Base-by-base conservation (phyloP, 176 grass and related monocot species). In the Oryza officinalis region DNA sequence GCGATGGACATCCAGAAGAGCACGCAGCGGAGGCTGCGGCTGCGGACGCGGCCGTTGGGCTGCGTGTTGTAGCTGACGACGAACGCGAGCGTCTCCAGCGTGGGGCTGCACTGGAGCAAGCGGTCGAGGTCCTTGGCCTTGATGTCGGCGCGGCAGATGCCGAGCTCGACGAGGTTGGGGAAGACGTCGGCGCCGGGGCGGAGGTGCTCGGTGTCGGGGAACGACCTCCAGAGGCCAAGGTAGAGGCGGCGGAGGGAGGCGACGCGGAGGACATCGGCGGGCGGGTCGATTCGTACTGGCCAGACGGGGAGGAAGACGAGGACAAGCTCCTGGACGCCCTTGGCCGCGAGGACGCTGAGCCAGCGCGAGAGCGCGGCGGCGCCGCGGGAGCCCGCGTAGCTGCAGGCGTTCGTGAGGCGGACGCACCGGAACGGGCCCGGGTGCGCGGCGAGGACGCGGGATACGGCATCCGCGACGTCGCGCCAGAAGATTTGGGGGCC, bases 211-310 rank as follows among this genome's bases (percentile, higher is more conserved):
- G 78, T 86, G 88, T 67, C 78, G 8, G 88, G 79, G 67, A 90
- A 85, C 1, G 3, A 17, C 12, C 15, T 0, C 73, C 78, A 86
- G 73, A 72, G 12, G 67, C 54, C 59, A 40, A 86, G 83, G 22
- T 86, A 86, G 44, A 90, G 83, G 57, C 70, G 65, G 35, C 76
- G 81, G 47, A 89, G 81, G 37, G 87, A 89, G 81, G 79, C 20
- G 54, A 74, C 13, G 28, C 32, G 88, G 83, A 86, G 74, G 33
- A 81, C 1, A 10, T 65, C 71, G 6, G 14, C 38, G 17, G 81
- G 82, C 49, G 81, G 87, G 1, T 2, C 6, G 30, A 11, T 0
- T 28, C 46, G 72, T 5, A 18, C 47, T 0, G 47, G 47, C 47
- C 47, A 50, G 15, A 13, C 32, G 44, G 82, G 83, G 50, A 57